Evolutionary conservation across 768 basidiomycete genomes (phyloP), one percentile per base, ranked within the genome.

Genomic region (Termitomyces sp.): DNA sequence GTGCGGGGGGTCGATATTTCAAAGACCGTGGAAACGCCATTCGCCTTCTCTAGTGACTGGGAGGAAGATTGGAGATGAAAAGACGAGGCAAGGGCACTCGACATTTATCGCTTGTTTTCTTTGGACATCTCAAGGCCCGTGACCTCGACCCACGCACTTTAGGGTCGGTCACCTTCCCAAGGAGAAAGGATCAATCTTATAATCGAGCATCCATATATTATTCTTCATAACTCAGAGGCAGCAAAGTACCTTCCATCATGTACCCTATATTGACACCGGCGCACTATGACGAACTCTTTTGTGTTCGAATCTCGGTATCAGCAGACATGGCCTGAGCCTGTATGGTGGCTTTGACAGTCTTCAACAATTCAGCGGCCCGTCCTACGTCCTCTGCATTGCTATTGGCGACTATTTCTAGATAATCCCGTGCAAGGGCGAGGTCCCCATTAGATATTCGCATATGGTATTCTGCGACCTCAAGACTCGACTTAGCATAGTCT

Each of bases 351-450:
- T 80, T 82, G 19, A 85, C 70, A 21, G 68, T 71, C 64, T 88
- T 88, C 57, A 93, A 69, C 65, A 90, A 68, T 41, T 91, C 90
- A 41, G 82, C 75, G 0, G 90, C 93, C 53, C 77, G 78, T 12
- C 78, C 80, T 17, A 89, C 88, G 62, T 94, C 91, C 64, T 92
- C 90, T 11, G 83, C 82, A 69, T 95, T 93, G 63, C 88, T 93
- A 45, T 70, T 70, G 3, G 89, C 84, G 26, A 97, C 83, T 46
- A 75, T 76, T 56, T 91, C 83, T 30, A 93, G 74, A 67, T 87
- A 89, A 48, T 84, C 80, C 62, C 77, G 78, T 14, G 93, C 92
- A 57, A 93, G 72, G 32, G 68, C 62, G n/a, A 91, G 65, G 68
- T 91, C 82, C 24, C 85, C 84, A 50, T 81, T 77, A 44, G 83